These are phyloP conservation scores for Microcyclospora tardicrescens DNA, from an alignment of 2,329 filamentous ascomycete genomes.

Conservation along the genomic window DNA sequence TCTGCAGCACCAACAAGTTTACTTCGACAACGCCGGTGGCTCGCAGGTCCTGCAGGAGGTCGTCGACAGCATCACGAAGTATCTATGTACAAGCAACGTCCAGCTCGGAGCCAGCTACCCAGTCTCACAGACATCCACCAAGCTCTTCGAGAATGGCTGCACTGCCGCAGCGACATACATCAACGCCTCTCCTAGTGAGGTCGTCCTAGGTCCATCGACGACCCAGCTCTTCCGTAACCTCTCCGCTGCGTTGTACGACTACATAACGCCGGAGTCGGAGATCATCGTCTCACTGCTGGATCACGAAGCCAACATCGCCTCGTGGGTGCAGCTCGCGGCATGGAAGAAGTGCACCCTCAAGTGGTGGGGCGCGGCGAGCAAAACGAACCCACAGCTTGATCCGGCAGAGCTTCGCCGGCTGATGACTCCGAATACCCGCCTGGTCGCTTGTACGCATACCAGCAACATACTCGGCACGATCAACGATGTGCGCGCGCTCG, in stretches of 20 bases:
- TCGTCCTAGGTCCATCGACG: constrained; percentile 60
- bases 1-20: constrained; percentile 52
- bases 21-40: constrained; percentile 67
- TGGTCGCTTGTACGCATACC: constrained; percentile 61
- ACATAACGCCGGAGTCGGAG: constrained; percentile 41
- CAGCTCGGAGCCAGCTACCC: constrained; percentile 62
- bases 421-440: constrained; percentile 49
- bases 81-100: constrained; percentile 56
- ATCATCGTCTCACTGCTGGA: constrained; percentile 60
- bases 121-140: constrained; percentile 46
- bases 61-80: constrained; percentile 53
- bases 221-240: constrained; percentile 68
- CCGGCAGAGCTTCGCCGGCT: constrained; percentile 44
- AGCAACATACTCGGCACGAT: constrained; percentile 64
- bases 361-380: constrained; percentile 46
- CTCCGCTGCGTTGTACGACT: constrained; percentile 41
- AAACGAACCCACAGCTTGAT: constrained; percentile 46
- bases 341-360: constrained; percentile 49
- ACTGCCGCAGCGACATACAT: constrained; percentile 56
- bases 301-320: constrained; percentile 64
- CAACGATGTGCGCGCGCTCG: constrained; percentile 47
- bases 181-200: constrained; percentile 53
- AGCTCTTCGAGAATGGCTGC: constrained; percentile 47
- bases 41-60: constrained; percentile 54
- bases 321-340: constrained; percentile 57